Conservation (phyloP, 345 rosid genomes). For the rapeseed (Brassica napus) region DNA sequence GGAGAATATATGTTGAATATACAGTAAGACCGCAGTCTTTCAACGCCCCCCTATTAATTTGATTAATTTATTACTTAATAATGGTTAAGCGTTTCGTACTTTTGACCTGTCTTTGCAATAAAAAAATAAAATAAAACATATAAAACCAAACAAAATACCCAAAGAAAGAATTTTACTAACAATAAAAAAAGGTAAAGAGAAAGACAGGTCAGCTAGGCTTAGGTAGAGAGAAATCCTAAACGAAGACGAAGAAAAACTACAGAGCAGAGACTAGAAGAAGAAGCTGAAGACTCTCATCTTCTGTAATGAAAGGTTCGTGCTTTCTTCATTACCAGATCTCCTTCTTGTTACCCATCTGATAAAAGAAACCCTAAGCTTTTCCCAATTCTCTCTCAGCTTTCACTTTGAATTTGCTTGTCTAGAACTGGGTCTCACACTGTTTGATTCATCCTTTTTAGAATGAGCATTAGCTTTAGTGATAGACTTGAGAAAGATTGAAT, state of each 20-base stretch:
- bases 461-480: slow-evolving; percentile 13
- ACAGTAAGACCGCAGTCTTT: slow-evolving; percentile 39
- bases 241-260: slow-evolving; percentile 22
- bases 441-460: not conserved
- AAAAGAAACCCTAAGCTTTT: slow-evolving; percentile 30
- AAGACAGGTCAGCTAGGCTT: slow-evolving; percentile 40
- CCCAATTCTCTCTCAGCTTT: not conserved
- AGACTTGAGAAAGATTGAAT: not conserved
- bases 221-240: slow-evolving; percentile 21
- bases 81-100: slow-evolving; percentile 36
- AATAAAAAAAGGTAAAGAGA: slow-evolving; percentile 19
- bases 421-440: slow-evolving; percentile 1
- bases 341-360: not conserved
- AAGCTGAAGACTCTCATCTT: not conserved
- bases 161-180: slow-evolving; percentile 26
- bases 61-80: slow-evolving; percentile 8
- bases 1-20: slow-evolving; percentile 19
- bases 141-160: slow-evolving; percentile 34
- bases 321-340: slow-evolving; percentile 17
- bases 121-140: not conserved
- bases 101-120: slow-evolving; percentile 42
- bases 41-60: slow-evolving; percentile 11
- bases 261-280: not conserved
- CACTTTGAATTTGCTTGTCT: slow-evolving; percentile 4
- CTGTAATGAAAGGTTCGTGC: slow-evolving; percentile 39